Base-by-base conservation (phyloP, 345 rosid species). In the Camelina laxa region DNA sequence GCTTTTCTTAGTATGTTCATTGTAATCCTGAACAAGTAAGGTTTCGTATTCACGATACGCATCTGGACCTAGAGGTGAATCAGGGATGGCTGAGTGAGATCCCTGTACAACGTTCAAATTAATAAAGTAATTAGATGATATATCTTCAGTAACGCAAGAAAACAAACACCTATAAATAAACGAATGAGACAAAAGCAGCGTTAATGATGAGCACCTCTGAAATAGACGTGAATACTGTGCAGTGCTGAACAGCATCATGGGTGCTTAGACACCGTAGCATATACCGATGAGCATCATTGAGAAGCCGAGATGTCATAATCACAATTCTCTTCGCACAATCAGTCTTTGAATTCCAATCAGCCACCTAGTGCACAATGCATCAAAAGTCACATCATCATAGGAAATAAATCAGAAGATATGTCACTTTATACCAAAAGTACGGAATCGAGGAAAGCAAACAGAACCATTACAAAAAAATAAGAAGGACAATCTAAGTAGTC, bases 231-330 rank as follows among this genome's bases (percentile, higher is more conserved):
- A 85, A 84, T 42, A 95, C 75, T 33, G 82, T 73, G 85, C 91
- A 88, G 50, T 33, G 72, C 7, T 70, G 75, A 83, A 90, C 83
- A 74, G 79, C 79, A 71, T 76, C 75, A 73, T 87, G 93, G 9
- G 85, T 75, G 80, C 85, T 84, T 70, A 94, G 78, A 81, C 96
- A 90, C 50, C 96, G 93, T 58, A 94, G 70, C 68, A 89, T 87
- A 82, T 90, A 91, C 33, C 99, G 89, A 87, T 94, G 99, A 62
- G 97, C 89, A 81, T 94, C 97, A 33, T 91, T 94, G 42, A 94
- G 80, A 55, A 94, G 82, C 65, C 89, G 86, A 75, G 97, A 94
- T 48, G 93, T 90, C 80, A 91, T 82, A 81, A 90, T 83, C 62
- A 84, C 89, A 77, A 90, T 48, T 81, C 82, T 87, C 35, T 76